Percentiles rank a stretch among this genome's conserved stretches.
phyloP scores from a whole-genome alignment of 805 yeast genomes.

The Citeromyces matritensis region DNA sequence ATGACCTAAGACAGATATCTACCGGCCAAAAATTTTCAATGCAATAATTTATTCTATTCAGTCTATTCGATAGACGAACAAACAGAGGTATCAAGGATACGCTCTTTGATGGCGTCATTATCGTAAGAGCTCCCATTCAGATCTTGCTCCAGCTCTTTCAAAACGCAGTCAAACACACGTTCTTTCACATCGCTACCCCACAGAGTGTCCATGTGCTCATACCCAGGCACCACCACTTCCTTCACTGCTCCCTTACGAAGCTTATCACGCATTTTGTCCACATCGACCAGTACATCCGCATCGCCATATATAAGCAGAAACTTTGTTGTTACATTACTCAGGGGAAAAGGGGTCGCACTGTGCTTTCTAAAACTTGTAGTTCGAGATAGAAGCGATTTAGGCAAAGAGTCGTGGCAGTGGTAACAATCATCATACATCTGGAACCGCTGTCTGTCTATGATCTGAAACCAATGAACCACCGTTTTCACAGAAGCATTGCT shows the following conservation, averaged over 20 bases:
- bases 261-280: conserved; percentile 54
- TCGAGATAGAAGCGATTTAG: conserved; percentile 8
- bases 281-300: conserved; percentile 74
- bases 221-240: conserved; percentile 30
- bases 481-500: conserved; percentile 41
- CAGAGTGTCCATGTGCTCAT: conserved; percentile 81
- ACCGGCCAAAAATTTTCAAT: background rate
- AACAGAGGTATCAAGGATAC: background rate
- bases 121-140: background rate
- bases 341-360: conserved; percentile 46
- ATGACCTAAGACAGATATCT: no score
- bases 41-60: background rate
- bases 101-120: background rate
- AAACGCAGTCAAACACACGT: conserved; percentile 18
- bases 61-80: conserved; percentile 4
- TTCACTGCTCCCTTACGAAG: conserved; percentile 13
- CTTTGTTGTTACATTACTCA: conserved; percentile 56
- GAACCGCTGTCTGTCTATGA: conserved; percentile 27
- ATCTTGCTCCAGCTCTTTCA: conserved; percentile 1
- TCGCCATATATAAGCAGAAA: conserved; percentile 71
- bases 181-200: conserved; percentile 66
- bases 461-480: conserved; percentile 33
- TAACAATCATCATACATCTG: conserved; percentile 34
- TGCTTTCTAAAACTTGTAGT: conserved; percentile 15
- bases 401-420: conserved; percentile 15